Base-by-base conservation (phyloP, 2,329 filamentous ascomycete genomes). In the Hypoxylon sp. region DNA sequence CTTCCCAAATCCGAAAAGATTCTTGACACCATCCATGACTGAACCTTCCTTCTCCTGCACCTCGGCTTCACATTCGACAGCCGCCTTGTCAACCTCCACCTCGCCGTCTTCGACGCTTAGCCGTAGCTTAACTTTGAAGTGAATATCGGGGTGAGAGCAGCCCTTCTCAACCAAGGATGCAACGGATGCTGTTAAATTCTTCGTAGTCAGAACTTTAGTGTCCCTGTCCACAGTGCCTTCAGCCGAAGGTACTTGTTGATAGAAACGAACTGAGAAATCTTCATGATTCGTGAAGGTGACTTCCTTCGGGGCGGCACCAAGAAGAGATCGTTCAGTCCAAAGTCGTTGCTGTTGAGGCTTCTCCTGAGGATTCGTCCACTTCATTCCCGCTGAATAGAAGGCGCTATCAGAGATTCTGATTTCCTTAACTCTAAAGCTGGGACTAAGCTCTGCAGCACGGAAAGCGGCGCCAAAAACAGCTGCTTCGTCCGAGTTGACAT, bases 361-460 rank as follows among this genome's bases (percentile, higher is more conserved):
- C 44, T 88, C 87, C 70, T 92, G 89, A 64, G 88, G 85, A 66
- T 84, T 85, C 40, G 84, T 88, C 88, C 93, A 97, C 79, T 91
- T 92, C 75, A 97, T 87, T 63, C 90, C 90, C 30, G 92, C 87
- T 1, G 90, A 84, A 78, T 96, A 98, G 48, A 86, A 86, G 46
- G 92, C 88, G 22, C 88, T 89, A 75, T 99, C 96, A n/a, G 85
- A 87, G 57, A 92, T 89, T 66, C 92, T 88, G 72, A 99, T 99
- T 78, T 98, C 96, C 86, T 98, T 99, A 78, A 99, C 96, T 69
- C 94, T 91, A 89, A 99, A 99, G 79, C 92, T 95, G 44, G 95
- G 94, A 82, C 94, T 98, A 65, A 99, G 86, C 74, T 93, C 90
- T 58, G 96, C 96, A 56, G 93, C 96, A 78, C 95, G 93, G 86